Evolutionary conservation across 176 grass and related monocot genomes (phyloP).

Genomic region (Paspalum vaginatum): DNA sequence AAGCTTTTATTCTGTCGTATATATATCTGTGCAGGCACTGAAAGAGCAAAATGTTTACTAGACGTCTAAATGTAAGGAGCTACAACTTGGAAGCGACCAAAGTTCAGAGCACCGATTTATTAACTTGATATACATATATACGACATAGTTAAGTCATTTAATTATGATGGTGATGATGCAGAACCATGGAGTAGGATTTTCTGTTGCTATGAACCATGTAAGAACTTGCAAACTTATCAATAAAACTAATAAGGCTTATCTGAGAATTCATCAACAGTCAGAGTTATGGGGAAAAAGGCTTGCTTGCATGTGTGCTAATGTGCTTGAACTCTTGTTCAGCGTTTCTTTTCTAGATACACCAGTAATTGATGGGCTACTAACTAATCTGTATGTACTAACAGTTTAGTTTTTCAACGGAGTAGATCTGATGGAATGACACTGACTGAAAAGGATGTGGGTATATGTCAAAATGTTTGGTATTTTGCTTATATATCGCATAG

Average conservation of each 20-base stretch:
- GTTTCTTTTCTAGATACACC: background rate
- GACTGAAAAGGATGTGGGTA: background rate
- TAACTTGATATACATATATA: too few relatives aligned
- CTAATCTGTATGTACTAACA: background rate
- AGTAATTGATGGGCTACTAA: background rate
- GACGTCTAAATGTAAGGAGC: background rate
- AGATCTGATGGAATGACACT: background rate
- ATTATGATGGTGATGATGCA: too few relatives aligned
- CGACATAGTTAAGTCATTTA: too few relatives aligned
- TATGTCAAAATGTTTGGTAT: background rate
- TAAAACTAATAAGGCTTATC: background rate
- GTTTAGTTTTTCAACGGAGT: conserved; percentile 8
- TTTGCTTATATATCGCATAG: background rate
- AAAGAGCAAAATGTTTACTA: background rate
- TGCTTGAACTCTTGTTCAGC: background rate
- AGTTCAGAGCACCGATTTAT: background rate
- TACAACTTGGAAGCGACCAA: background rate
- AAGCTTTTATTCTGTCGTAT: background rate
- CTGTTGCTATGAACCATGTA: background rate
- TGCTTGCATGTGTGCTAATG: background rate
- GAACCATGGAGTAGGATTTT: background rate
- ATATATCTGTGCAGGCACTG: too few relatives aligned
- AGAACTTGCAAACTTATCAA: background rate
- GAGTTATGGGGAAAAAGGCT: background rate
- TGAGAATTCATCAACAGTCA: background rate